Percentiles rank a stretch among this genome's conserved stretches.
phyloP scores from a whole-genome alignment of 352 stramenopile species.

The Phytophthora constricta region DNA sequence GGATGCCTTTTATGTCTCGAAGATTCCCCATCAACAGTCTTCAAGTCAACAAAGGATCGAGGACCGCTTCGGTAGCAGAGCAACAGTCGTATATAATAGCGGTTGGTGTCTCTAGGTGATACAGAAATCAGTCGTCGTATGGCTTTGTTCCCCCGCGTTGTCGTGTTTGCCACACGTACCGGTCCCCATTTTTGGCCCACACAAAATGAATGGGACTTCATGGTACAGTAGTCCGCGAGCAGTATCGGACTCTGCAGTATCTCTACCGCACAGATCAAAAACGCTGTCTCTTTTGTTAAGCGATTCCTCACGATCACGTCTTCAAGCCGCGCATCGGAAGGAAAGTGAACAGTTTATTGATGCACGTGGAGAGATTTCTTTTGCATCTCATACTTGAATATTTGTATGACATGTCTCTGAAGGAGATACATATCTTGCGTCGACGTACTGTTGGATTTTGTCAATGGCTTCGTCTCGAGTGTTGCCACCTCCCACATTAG shows the following conservation, averaged over 20 bases:
- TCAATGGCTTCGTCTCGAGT: no score
- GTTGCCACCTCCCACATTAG: no score
- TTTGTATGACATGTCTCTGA: conserved; percentile 8
- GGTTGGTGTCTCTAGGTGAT: background rate
- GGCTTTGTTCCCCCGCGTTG: background rate
- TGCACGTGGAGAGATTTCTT: conserved; percentile 7
- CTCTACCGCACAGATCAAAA: background rate
- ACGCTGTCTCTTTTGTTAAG: background rate
- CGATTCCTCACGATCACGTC: background rate
- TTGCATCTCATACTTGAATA: conserved; percentile 8
- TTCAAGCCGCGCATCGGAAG: background rate
- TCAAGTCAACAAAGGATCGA: no score
- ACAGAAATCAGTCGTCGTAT: conserved; percentile 9
- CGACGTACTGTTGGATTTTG: no score
- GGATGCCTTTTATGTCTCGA: background rate
- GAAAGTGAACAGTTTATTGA: background rate
- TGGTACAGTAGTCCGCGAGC: conserved; percentile 2
- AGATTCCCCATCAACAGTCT: no score
- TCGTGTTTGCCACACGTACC: no score
- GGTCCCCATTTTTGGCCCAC: background rate
- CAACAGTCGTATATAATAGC: conserved; percentile 5
- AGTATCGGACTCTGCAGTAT: no score
- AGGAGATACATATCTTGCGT: conserved; percentile 4
- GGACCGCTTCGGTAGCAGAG: background rate
- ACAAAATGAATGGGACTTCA: conserved; percentile 11